These are phyloP conservation scores for Carex littledalei DNA, from an alignment of 176 grass and related monocot genomes.

Conservation along the genomic window DNA sequence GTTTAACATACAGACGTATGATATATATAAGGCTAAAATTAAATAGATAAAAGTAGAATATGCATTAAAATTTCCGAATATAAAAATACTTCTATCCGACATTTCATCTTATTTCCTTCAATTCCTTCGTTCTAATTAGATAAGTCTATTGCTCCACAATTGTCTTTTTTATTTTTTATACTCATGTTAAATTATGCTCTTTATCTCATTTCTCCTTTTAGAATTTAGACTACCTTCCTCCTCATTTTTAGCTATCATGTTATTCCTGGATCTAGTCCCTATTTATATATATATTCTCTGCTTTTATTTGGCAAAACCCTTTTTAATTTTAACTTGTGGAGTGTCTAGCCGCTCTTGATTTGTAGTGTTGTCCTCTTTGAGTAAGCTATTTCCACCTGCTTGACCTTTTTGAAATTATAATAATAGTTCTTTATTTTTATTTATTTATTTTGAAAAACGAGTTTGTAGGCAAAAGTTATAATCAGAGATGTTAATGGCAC, in stretches of 20 bases:
- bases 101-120: neutral
- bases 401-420: neutral
- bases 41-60: neutral
- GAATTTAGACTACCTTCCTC: neutral
- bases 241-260: neutral
- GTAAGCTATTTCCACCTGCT: neutral
- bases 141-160: neutral
- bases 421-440: neutral
- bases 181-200: neutral
- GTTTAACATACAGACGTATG: no score
- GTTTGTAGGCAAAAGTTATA: neutral
- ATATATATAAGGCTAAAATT: neutral
- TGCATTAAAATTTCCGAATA: neutral
- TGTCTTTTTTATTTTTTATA: neutral
- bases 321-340: neutral
- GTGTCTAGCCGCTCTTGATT: neutral
- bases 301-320: neutral
- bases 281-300: neutral
- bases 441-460: neutral
- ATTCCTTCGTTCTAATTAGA: neutral
- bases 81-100: no score
- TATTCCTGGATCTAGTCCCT: neutral
- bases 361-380: neutral
- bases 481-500: no score
- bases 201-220: neutral